Percentiles rank a stretch among this genome's conserved stretches.
phyloP scores from a whole-genome alignment of 441 rosid genomes.

The Lepidium campestre region DNA sequence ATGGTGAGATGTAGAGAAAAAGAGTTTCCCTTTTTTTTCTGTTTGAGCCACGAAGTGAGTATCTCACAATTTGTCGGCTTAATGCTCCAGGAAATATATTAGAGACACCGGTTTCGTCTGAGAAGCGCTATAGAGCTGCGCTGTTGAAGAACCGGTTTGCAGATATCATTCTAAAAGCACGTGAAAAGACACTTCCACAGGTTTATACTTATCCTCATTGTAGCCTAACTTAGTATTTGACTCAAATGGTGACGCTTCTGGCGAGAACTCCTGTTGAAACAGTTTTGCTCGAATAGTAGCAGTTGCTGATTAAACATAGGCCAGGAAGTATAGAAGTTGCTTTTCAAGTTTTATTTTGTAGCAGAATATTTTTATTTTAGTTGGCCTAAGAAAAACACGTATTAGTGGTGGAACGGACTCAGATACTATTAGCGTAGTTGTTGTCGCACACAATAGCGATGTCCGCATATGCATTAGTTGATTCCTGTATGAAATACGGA shows the following conservation, averaged over 20 bases:
- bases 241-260: background rate
- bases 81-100: conserved; percentile 44
- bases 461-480: background rate
- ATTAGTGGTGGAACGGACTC: background rate
- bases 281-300: background rate
- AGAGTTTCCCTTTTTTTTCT: background rate
- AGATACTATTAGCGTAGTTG: background rate
- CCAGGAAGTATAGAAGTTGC: background rate
- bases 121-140: conserved; percentile 61
- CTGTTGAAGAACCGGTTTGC: conserved; percentile 63
- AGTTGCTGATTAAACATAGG: background rate
- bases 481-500: background rate
- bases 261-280: background rate
- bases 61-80: conserved; percentile 27
- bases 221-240: background rate
- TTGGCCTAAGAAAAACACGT: background rate
- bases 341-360: background rate
- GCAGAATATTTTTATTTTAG: background rate
- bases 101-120: conserved; percentile 53
- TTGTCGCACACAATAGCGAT: background rate
- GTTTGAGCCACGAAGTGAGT: conserved; percentile 13
- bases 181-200: conserved; percentile 61
- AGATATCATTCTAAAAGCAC: conserved; percentile 68
- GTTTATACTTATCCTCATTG: conserved; percentile 25
- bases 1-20: conserved; percentile 35